Evolutionary conservation across 129 eudicot species (phyloP).

Genomic region (Pulicaria dysenterica): DNA sequence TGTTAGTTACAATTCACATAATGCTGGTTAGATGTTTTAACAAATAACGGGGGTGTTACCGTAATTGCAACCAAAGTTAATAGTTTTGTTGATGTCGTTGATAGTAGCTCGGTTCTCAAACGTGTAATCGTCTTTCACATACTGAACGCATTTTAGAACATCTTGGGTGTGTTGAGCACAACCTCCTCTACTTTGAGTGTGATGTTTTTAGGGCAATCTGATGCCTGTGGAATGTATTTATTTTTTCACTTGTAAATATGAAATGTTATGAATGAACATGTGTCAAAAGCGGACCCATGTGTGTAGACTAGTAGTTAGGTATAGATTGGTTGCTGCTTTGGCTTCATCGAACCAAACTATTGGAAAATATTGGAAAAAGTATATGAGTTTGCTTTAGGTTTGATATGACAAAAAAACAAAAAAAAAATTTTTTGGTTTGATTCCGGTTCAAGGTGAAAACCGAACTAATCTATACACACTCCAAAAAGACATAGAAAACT

Average conservation of each 20-base stretch:
- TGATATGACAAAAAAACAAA: too few relatives aligned
- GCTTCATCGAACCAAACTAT: too few relatives aligned
- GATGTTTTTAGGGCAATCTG: conserved; percentile 29
- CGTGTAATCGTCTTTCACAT: conserved; percentile 39
- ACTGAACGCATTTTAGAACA: conserved; percentile 41
- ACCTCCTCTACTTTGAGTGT: conserved; percentile 28
- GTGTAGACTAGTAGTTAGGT: too few relatives aligned
- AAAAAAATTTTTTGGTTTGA: too few relatives aligned
- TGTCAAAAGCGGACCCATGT: too few relatives aligned
- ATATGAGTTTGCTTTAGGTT: too few relatives aligned
- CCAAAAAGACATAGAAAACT: background rate
- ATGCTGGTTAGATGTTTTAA: too few relatives aligned
- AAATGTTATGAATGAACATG: too few relatives aligned
- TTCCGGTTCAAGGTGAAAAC: background rate
- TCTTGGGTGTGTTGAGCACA: conserved; percentile 51
- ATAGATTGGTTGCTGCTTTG: too few relatives aligned
- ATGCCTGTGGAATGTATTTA: background rate
- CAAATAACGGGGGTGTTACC: too few relatives aligned
- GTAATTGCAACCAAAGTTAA: conserved; percentile 34
- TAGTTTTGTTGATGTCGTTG: conserved; percentile 42
- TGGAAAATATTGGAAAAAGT: too few relatives aligned
- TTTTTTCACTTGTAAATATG: too few relatives aligned
- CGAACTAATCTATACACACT: background rate
- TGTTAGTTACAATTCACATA: background rate
- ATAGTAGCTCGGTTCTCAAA: conserved; percentile 48